These are phyloP conservation scores for Capsella rubella DNA, from an alignment of 441 rosid species.

Conservation along the genomic window DNA sequence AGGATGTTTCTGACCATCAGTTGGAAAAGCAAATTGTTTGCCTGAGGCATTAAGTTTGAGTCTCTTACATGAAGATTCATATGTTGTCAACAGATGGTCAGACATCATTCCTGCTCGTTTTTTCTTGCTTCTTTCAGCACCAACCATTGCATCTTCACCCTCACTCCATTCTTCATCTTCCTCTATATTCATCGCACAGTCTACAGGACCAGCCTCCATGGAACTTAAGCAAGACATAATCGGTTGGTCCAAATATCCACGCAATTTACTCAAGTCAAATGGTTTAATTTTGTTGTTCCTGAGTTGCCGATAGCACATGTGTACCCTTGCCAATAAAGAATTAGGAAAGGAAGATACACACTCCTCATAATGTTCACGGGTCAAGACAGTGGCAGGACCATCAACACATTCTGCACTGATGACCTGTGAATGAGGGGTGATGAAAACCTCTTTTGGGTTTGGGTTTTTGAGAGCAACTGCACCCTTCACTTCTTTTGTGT, in stretches of 20 bases:
- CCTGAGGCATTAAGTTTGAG: conserved; percentile 58
- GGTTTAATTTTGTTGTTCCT: conserved; percentile 80
- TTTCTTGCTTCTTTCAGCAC: conserved; percentile 67
- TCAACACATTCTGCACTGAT: conserved; percentile 97
- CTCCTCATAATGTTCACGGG: conserved; percentile 79
- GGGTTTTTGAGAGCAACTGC: conserved; percentile 68
- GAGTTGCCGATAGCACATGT: conserved; percentile 87
- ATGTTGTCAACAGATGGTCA: conserved; percentile 47
- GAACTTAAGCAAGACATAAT: conserved; percentile 73
- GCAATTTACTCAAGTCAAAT: conserved; percentile 83
- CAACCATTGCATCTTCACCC: conserved; percentile 59
- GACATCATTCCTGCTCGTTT: conserved; percentile 48
- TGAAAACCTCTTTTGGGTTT: conserved; percentile 94
- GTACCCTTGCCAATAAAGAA: conserved; percentile 63
- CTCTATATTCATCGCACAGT: conserved; percentile 55
- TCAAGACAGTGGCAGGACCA: conserved; percentile 85
- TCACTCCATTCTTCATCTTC: conserved; percentile 66
- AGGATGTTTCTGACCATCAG: conserved; percentile 55
- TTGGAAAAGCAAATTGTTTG: conserved; percentile 59
- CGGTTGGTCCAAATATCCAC: conserved; percentile 87
- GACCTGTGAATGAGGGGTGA: conserved; percentile 89
- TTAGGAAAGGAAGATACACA: conserved; percentile 69
- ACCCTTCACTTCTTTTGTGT: conserved; percentile 87
- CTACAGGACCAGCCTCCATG: conserved; percentile 49
- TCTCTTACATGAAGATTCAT: conserved; percentile 54